Conservation (phyloP, 805 yeast species). For the Metschnikowia shivogae region DNA sequence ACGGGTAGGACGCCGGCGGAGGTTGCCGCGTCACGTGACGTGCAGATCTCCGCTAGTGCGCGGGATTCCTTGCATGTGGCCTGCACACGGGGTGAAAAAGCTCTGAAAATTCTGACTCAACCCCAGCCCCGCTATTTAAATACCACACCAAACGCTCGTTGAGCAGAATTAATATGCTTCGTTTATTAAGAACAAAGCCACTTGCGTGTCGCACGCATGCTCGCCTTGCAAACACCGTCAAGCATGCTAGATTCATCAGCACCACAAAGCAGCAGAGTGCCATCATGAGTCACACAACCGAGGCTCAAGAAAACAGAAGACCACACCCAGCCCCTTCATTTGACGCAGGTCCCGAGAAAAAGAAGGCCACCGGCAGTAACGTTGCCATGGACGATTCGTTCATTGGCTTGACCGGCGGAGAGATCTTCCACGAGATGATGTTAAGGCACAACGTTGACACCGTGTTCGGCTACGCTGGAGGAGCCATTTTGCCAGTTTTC, state of each 20-base stretch:
- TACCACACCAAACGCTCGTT: background rate
- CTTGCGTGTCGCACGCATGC: slow-evolving; percentile 11
- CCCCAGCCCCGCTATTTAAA: background rate
- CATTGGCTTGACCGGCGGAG: slow-evolving; percentile 97
- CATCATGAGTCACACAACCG: slow-evolving; percentile 19
- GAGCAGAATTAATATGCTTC: slow-evolving; percentile 11
- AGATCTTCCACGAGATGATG: slow-evolving; percentile 99
- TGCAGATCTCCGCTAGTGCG: slow-evolving; percentile 11
- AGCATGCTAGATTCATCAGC: slow-evolving; percentile 26
- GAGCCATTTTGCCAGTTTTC: slow-evolving; percentile 96
- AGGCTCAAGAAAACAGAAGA: slow-evolving; percentile 22
- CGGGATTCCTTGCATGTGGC: slow-evolving; percentile 1
- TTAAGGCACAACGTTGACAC: slow-evolving; percentile 92
- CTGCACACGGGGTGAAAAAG: slow-evolving; percentile 8
- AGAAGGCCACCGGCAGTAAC: slow-evolving; percentile 2
- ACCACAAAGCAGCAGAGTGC: slow-evolving; percentile 30
- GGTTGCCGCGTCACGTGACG: background rate
- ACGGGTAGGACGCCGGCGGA: too few species aligned
- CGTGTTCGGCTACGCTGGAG: slow-evolving; percentile 97
- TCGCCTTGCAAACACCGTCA: slow-evolving; percentile 8
- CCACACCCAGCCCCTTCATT: slow-evolving; percentile 52
- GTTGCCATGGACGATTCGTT: slow-evolving; percentile 73
- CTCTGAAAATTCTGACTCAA: slow-evolving; percentile 13
- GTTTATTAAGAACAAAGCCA: slow-evolving; percentile 14
- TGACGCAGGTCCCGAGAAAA: slow-evolving; percentile 27